Base-by-base conservation (phyloP, 1,284 basidiomycete genomes). In the Ceratobasidium sp. region DNA sequence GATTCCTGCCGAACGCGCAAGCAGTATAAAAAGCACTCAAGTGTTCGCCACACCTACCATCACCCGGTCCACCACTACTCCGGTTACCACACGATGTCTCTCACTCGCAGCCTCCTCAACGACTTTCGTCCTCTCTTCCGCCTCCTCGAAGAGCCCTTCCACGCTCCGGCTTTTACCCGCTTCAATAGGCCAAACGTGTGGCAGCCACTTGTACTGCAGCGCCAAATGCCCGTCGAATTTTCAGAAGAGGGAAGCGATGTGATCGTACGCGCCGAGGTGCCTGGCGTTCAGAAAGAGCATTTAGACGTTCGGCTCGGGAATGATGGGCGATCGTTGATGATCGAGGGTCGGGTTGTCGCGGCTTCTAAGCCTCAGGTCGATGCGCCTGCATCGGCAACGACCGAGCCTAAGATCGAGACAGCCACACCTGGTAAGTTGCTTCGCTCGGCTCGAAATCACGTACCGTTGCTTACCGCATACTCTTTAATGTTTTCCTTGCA, bases 211-310 rank as follows among this genome's bases (percentile, higher is more conserved):
- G 46, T 31, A 8, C 46, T 51, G 27, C 90, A 74, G 49, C 75
- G 72, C 14, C 39, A 73, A 27, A 64, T 90, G 4, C 86, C 88
- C 0, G 83, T 92, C 13, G 90, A 93, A 76, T 81, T 93, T 2
- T 84, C 85, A 1, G 92, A 93, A 78, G 86, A 90, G 74, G 87
- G 85, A 2, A 85, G 88, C 80, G 84, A 85, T 58, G 92, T 90
- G 78, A 78, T 92, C 63, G 83, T 93, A 54, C 89, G 92, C 79
- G 91, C 91, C 0, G 92, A 93, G 79, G 80, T 93, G 54, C 92
- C 92, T 8, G 92, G 92, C 0, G 88, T 93, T 24, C 89, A 88
- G 82, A 92, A 90, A 83, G 92, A 93, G 79, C 88, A 92, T 78
- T 79, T 93, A 11, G 87, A 91, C 75, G 86, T 93, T 63, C 85